Evolutionary conservation across 257 asterid genomes (phyloP).

Genomic region (Rhazya stricta): DNA sequence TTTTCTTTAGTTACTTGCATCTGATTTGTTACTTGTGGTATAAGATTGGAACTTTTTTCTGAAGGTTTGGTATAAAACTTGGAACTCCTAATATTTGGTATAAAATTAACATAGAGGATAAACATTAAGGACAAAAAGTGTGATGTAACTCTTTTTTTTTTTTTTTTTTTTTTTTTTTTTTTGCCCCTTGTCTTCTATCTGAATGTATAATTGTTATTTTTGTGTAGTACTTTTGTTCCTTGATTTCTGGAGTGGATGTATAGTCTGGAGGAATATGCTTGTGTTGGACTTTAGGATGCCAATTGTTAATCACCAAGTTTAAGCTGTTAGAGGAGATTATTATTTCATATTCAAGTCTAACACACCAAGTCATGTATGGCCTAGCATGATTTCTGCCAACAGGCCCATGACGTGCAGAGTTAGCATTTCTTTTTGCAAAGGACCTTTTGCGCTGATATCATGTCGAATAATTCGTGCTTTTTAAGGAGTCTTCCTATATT

Average conservation of each 20-base stretch:
- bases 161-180: neutral
- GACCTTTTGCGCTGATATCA: neutral
- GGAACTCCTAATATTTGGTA: too few relatives aligned
- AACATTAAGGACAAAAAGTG: too few relatives aligned
- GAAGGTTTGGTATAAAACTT: too few relatives aligned
- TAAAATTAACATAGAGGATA: too few relatives aligned
- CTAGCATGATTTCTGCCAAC: neutral
- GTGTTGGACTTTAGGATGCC: neutral
- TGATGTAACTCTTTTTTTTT: too few relatives aligned
- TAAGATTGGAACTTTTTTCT: too few relatives aligned
- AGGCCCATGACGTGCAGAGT: neutral
- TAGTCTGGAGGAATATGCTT: neutral
- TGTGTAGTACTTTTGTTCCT: neutral
- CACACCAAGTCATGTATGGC: neutral
- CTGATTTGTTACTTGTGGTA: too few relatives aligned
- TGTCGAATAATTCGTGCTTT: neutral
- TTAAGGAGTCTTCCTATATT: neutral
- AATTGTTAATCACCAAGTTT: neutral
- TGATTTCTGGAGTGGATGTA: neutral
- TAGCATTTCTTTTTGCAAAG: neutral
- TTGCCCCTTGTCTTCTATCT: neutral
- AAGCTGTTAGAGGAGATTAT: neutral
- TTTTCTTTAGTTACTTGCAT: too few relatives aligned
- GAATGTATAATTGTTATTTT: neutral
- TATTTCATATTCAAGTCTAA: neutral